Evolutionary conservation across 2,329 filamentous ascomycete genomes (phyloP), one percentile per base, ranked within the genome.

Genomic region (Cercospora sp.): DNA sequence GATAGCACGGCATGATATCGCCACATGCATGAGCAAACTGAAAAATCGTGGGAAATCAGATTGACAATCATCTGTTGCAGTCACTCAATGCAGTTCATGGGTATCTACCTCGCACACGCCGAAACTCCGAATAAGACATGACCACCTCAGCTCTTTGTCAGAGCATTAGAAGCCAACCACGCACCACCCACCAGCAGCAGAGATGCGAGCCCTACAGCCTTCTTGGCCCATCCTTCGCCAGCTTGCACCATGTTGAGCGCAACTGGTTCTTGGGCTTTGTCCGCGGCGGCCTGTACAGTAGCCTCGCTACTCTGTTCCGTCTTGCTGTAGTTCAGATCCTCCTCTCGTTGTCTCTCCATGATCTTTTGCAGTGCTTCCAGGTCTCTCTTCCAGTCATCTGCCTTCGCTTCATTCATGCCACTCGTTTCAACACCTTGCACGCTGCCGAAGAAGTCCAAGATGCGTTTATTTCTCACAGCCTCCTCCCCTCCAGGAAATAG

Each of bases 391-490:
- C 87, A 83, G 24, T 80, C 76, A 10, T 73, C 72, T 58, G 80
- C 78, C 69, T 82, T 82, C 79, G 87, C 82, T 18, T 80, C 76
- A 16, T 74, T 72, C 59, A 80, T 78, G 40, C 80, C 80, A 76
- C 81, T 65, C 3, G 98, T 88, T 80, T 98, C 95, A 3, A 99
- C 94, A 74, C 94, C 97, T 79, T 99, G 95, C 13, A 98, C 93
- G 78, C 98, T 99, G 26, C 95, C 95, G 72, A 99, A 98, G 81
- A 99, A 99, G 79, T 99, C 95, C 75, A 97, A 96, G 49, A 99
- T 89, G 32, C 95, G 85, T 51, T 94, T 89, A 73, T 90, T 88
- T 64, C 94, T 87, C 0, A 92, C 94, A 9, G 86, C 89, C 7
- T 89, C 84, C 74, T 93, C 91, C 6, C 93, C 94, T 10, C 93